These are phyloP conservation scores for Boletus rufocinnamomeus DNA, from an alignment of 768 basidiomycete genomes.

Conservation along the genomic window DNA sequence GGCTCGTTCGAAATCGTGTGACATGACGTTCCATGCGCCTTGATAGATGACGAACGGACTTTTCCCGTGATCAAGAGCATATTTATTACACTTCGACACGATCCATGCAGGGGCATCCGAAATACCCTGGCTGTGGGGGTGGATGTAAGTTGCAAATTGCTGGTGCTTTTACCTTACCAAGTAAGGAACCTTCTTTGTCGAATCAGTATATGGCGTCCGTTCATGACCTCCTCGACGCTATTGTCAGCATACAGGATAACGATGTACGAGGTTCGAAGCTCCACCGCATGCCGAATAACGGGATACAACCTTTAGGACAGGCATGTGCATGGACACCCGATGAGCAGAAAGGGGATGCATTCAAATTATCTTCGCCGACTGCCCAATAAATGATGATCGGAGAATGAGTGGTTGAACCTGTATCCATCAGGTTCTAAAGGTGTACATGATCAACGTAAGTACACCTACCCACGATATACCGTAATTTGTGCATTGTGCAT, in stretches of 20 bases:
- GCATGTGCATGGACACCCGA: not conserved
- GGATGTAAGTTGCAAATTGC: not conserved
- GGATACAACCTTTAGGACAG: not conserved
- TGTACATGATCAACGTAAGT: not conserved
- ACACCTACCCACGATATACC: not conserved
- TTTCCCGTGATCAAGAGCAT: constrained; percentile 49
- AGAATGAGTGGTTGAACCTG: not conserved
- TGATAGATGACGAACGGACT: constrained; percentile 56
- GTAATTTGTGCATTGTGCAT: not conserved
- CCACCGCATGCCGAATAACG: not conserved
- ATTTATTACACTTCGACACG: constrained; percentile 47
- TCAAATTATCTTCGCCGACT: not conserved
- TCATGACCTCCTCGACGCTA: constrained; percentile 49
- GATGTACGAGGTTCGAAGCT: no score
- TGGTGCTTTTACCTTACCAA: constrained; percentile 21
- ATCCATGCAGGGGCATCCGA: constrained; percentile 51
- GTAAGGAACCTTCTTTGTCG: constrained; percentile 43
- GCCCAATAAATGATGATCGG: not conserved
- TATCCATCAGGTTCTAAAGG: not conserved
- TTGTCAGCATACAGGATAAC: constrained; percentile 50
- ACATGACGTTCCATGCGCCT: constrained; percentile 45
- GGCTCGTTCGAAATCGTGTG: constrained; percentile 53
- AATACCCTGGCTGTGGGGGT: constrained; percentile 31
- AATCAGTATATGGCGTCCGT: constrained; percentile 43
- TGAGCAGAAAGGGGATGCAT: not conserved